Base-by-base conservation (phyloP, 78 protist species). In the Acrasis kona region DNA sequence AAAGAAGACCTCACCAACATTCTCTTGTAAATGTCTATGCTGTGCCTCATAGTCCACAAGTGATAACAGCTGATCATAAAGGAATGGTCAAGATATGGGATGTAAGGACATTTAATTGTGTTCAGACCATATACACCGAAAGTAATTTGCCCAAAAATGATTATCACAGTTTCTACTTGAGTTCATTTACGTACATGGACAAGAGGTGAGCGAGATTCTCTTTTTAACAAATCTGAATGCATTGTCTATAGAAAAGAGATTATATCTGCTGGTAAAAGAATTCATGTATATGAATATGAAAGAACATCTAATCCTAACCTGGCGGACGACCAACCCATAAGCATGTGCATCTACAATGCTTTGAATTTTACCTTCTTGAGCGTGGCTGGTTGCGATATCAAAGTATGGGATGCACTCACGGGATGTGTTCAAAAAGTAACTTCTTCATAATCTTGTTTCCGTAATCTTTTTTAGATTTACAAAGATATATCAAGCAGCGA, bases 41-140 rank as follows among this genome's bases (percentile, higher is more conserved):
- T 2, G 74, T 66, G 8, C 70, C 74, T 6, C 37, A 66, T 35
- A 66, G 70, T 19, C 81, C 81, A 5, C 74, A 32, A 3, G 12
- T 77, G 9, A 1, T 77, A 4, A 66, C 81, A 27, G 73, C 74
- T 2, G 72, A 65, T 30, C 2, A 5, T 3, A 6, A 3, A 2
- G 74, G 81, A 35, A 61, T 39, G n/a, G 39, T 66, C 31, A 65
- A 66, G 9, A 2, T 77, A 2, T 77, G 72, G 74, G 81, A 77
- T 41, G 41, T 65, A 3, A 40, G 81, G 6, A 66, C 42, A 1
- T 35, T 66, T n/a, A 1, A 3, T 30, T 72, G 69, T 50, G 80
- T 76, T n/a, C 80, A 76, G 70, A 76, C 32, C 19, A 2, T 76
- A n/a, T n/a, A n/a, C n/a, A n/a, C n/a, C n/a, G n/a, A n/a, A n/a